Conservation (phyloP, 768 basidiomycete genomes). For the Tylopilus rubrobrunneus region DNA sequence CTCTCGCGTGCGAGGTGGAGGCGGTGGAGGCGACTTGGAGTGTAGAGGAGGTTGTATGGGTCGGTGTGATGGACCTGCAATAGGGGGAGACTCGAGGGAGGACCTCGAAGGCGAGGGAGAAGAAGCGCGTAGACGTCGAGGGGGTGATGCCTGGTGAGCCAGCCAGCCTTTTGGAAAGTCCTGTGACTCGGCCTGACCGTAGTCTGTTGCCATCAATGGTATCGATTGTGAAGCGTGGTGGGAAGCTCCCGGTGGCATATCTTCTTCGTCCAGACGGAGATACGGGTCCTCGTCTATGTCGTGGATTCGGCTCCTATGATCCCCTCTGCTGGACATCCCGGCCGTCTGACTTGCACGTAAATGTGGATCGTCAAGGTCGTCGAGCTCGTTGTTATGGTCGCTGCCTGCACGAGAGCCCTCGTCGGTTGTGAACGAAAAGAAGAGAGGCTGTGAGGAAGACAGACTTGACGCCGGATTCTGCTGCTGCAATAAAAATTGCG, state of each 20-base stretch:
- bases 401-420: slow-evolving; percentile 52
- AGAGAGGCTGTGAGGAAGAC: slow-evolving; percentile 71
- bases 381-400: slow-evolving; percentile 49
- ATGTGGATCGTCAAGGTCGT: slow-evolving; percentile 78
- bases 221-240: slow-evolving; percentile 34
- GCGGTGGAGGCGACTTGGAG: slow-evolving; percentile 34
- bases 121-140: slow-evolving; percentile 40
- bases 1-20: slow-evolving; percentile 40
- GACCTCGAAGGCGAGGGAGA: slow-evolving; percentile 37
- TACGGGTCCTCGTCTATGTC: slow-evolving; percentile 70
- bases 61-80: slow-evolving; percentile 32
- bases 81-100: slow-evolving; percentile 33
- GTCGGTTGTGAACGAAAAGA: slow-evolving; percentile 85
- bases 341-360: slow-evolving; percentile 39
- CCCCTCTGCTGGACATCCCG: slow-evolving; percentile 29
- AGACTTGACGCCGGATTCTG: slow-evolving; percentile 48
- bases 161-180: slow-evolving; percentile 56
- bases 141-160: slow-evolving; percentile 70
- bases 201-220: slow-evolving; percentile 35
- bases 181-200: slow-evolving; percentile 37
- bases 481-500: slow-evolving; percentile 71
- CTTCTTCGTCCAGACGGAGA: slow-evolving; percentile 70
- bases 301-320: slow-evolving; percentile 25
- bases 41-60: slow-evolving; percentile 31
- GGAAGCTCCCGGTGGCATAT: slow-evolving; percentile 39